Evolutionary conservation across 2,329 filamentous ascomycete species (phyloP).

Genomic region (Fonsecaea erecta): DNA sequence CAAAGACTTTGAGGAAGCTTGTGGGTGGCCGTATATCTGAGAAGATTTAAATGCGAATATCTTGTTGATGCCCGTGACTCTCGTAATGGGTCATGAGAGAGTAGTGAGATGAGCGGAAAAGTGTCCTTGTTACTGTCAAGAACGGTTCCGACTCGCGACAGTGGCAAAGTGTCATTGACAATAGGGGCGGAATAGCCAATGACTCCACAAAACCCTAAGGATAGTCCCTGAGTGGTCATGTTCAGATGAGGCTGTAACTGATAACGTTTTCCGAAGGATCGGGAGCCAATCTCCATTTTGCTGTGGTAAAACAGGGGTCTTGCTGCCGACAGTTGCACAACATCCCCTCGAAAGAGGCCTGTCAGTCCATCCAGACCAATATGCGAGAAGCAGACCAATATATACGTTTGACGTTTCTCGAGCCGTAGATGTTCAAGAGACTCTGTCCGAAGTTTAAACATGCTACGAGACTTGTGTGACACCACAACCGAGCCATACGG

Average conservation of each 20-base stretch:
- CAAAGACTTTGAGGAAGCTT: background rate
- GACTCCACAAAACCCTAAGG: background rate
- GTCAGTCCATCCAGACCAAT: background rate
- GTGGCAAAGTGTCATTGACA: background rate
- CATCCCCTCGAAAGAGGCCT: background rate
- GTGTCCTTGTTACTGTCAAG: background rate
- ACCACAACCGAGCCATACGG: background rate
- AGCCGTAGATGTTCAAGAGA: background rate
- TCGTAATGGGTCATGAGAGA: background rate
- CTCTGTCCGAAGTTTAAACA: background rate
- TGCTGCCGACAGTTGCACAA: too few species aligned
- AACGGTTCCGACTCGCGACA: background rate
- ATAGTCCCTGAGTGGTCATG: background rate
- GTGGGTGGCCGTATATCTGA: background rate
- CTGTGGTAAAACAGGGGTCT: too few species aligned
- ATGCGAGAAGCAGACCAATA: background rate
- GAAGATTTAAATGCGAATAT: background rate
- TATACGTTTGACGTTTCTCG: background rate
- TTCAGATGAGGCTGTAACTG: background rate
- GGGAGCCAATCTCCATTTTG: background rate
- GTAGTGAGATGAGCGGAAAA: background rate
- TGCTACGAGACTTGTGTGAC: background rate
- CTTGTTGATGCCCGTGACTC: background rate
- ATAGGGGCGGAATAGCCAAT: background rate
- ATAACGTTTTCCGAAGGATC: background rate